phyloP scores from a whole-genome alignment of 2,329 filamentous ascomycete genomes.

The Verticillium tricorpus region DNA sequence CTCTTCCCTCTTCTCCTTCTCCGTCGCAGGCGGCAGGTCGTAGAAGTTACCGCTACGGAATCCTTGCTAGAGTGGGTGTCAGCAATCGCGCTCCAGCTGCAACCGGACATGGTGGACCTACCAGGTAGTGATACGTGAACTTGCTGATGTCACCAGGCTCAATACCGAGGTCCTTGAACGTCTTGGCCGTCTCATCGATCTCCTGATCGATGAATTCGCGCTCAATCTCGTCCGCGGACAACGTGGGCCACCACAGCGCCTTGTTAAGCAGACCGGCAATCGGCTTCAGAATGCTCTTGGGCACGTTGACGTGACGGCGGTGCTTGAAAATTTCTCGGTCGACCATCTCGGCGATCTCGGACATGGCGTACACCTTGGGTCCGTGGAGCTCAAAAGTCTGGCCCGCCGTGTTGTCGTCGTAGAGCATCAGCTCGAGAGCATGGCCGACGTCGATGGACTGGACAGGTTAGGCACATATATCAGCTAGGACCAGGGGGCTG shows the following conservation, averaged over 20 bases:
- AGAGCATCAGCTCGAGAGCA: constrained; percentile 84
- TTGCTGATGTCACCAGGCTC: constrained; percentile 81
- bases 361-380: constrained; percentile 85
- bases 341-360: constrained; percentile 80
- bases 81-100: background rate
- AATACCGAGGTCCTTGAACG: constrained; percentile 89
- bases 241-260: constrained; percentile 81
- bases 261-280: constrained; percentile 72
- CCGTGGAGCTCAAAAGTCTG: constrained; percentile 95
- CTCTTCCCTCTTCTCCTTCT: constrained; percentile 90
- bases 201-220: constrained; percentile 88
- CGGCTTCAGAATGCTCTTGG: constrained; percentile 75
- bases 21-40: constrained; percentile 89
- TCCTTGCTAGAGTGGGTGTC: constrained; percentile 58
- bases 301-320: constrained; percentile 86
- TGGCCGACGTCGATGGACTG: constrained; percentile 85
- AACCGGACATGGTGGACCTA: constrained; percentile 39
- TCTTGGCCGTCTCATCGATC: constrained; percentile 89
- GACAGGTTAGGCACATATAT: background rate
- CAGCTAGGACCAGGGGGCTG: background rate
- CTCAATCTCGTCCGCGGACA: constrained; percentile 82
- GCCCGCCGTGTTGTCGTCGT: constrained; percentile 83
- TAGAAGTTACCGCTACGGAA: constrained; percentile 87
- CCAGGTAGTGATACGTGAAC: constrained; percentile 90
- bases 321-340: constrained; percentile 90